phyloP scores from a whole-genome alignment of 345 rosid species.

The Moricandia arvensis region DNA sequence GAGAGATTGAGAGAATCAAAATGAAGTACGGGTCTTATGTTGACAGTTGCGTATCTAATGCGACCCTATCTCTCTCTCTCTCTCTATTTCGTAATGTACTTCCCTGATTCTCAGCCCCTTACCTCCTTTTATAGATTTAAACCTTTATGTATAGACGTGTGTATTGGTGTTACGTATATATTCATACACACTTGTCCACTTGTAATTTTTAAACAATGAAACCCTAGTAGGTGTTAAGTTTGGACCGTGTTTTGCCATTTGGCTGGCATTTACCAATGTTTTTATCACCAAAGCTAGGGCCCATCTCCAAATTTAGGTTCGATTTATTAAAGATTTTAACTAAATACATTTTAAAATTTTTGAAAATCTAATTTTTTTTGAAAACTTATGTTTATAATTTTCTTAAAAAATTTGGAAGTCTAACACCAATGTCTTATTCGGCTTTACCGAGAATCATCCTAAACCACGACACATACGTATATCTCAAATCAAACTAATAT shows the following conservation, averaged over 20 bases:
- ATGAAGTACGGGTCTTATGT: conserved; percentile 37
- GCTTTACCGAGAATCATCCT: too few species aligned
- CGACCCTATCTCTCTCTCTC: neutral
- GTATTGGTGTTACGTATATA: neutral
- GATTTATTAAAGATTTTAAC: too few species aligned
- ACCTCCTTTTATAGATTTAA: conserved; percentile 35
- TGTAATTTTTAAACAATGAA: neutral
- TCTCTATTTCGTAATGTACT: neutral
- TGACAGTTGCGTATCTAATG: conserved; percentile 35
- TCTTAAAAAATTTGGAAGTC: too few species aligned
- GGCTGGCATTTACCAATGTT: conserved; percentile 6
- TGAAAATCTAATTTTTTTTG: too few species aligned
- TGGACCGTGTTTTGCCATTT: conserved; percentile 26
- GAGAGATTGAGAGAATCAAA: conserved; percentile 30
- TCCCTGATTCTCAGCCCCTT: neutral
- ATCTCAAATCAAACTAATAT: neutral
- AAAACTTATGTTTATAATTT: too few species aligned
- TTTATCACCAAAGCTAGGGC: neutral
- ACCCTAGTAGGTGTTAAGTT: conserved; percentile 23
- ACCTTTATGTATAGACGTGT: conserved; percentile 18
- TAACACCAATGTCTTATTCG: too few species aligned
- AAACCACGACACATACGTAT: neutral
- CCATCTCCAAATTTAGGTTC: too few species aligned
- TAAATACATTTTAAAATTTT: too few species aligned
- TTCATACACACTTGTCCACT: neutral